Conservation (phyloP, 306 rosid genomes). For the Castanospermum australe region DNA sequence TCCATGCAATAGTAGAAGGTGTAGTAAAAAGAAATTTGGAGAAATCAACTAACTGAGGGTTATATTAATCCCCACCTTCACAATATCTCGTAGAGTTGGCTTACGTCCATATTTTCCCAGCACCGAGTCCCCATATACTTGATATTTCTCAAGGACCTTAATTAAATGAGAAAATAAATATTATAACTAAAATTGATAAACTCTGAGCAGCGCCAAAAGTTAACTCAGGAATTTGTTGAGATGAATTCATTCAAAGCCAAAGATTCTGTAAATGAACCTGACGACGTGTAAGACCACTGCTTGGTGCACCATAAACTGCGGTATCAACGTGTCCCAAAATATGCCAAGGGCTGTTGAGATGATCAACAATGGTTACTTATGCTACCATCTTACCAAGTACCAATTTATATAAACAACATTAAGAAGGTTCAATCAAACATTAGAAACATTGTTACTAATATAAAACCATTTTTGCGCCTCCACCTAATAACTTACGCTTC, state of each 20-base stretch:
- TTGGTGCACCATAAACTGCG: conserved; percentile 74
- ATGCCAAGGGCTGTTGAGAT: conserved; percentile 78
- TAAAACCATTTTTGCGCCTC: neutral
- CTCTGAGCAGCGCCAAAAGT: conserved; percentile 1
- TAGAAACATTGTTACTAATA: neutral
- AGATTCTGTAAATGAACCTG: conserved; percentile 68
- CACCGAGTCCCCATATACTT: conserved; percentile 78
- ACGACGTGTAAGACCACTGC: conserved; percentile 75
- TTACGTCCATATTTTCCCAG: conserved; percentile 75
- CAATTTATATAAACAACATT: neutral
- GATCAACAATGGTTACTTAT: conserved; percentile 29
- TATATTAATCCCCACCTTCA: conserved; percentile 57
- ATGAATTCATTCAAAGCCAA: conserved; percentile 23
- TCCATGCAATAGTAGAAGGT: neutral
- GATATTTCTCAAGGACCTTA: conserved; percentile 79
- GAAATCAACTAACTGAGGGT: neutral
- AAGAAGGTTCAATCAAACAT: conserved; percentile 1
- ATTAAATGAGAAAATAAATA: conserved; percentile 2
- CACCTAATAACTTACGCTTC: neutral
- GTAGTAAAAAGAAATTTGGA: neutral
- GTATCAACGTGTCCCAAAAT: conserved; percentile 87
- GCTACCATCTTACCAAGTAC: neutral
- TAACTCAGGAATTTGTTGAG: neutral
- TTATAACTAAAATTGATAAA: conserved; percentile 17
- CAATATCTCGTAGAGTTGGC: conserved; percentile 74